Conservation (phyloP, 805 yeast species). For the Starmerella vitae region DNA sequence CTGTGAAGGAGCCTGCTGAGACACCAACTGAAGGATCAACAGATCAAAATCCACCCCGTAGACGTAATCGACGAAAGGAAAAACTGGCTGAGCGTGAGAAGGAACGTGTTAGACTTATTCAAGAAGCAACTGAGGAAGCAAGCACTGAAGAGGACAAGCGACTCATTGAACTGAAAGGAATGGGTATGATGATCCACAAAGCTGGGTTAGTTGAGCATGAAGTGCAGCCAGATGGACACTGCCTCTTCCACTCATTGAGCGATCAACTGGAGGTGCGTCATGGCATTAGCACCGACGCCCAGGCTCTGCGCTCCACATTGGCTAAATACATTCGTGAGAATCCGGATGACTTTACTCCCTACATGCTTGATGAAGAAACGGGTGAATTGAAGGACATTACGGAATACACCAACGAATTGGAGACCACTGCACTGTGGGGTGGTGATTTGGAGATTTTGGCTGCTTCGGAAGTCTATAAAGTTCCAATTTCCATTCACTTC, state of each 20-base stretch:
- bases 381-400: slow-evolving; percentile 49
- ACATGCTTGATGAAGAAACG: slow-evolving; percentile 66
- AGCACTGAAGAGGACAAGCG: slow-evolving; percentile 50
- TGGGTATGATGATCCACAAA: slow-evolving; percentile 39
- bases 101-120: slow-evolving; percentile 45
- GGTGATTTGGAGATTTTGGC: slow-evolving; percentile 88
- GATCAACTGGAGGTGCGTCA: slow-evolving; percentile 60
- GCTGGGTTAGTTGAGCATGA: slow-evolving; percentile 46
- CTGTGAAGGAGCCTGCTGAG: background rate
- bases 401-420: slow-evolving; percentile 54
- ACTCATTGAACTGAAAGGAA: slow-evolving; percentile 54
- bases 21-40: too few species aligned
- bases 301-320: slow-evolving; percentile 48
- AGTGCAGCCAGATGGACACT: slow-evolving; percentile 85
- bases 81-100: slow-evolving; percentile 64
- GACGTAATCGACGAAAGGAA: slow-evolving; percentile 72
- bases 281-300: slow-evolving; percentile 29
- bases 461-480: slow-evolving; percentile 51
- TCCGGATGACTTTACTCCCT: slow-evolving; percentile 64
- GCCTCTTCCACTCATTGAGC: slow-evolving; percentile 71
- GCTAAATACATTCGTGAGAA: slow-evolving; percentile 52
- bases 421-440: slow-evolving; percentile 86
- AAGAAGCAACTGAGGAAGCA: slow-evolving; percentile 64
- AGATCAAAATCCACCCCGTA: slow-evolving; percentile 5
- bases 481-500: slow-evolving; percentile 63